phyloP scores from a whole-genome alignment of 331 rosid genomes.

The Arachis monticola region DNA sequence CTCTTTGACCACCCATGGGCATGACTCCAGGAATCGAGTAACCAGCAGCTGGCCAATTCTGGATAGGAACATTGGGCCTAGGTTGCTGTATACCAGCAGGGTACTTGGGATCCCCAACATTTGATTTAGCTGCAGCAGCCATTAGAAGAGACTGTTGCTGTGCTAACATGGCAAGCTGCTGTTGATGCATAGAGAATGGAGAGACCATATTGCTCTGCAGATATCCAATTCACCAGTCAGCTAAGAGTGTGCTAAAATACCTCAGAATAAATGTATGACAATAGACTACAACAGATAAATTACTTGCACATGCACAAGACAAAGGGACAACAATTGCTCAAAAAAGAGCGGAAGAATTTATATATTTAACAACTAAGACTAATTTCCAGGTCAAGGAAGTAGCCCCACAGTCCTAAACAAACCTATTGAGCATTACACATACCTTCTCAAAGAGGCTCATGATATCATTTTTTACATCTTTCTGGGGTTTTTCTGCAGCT shows the following conservation, averaged over 20 bases:
- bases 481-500: slow-evolving; percentile 66
- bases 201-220: slow-evolving; percentile 85
- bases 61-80: slow-evolving; percentile 56
- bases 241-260: slow-evolving; percentile 29
- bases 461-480: slow-evolving; percentile 88
- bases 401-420: slow-evolving; percentile 25
- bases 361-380: slow-evolving; percentile 25
- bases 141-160: slow-evolving; percentile 91
- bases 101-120: slow-evolving; percentile 53
- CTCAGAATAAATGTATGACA: background rate
- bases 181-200: slow-evolving; percentile 94
- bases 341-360: slow-evolving; percentile 26
- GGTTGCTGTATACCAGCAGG: slow-evolving; percentile 55
- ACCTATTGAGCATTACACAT: slow-evolving; percentile 27
- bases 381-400: slow-evolving; percentile 23
- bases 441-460: slow-evolving; percentile 99
- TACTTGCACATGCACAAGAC: slow-evolving; percentile 6
- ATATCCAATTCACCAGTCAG: slow-evolving; percentile 44
- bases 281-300: slow-evolving; percentile 17
- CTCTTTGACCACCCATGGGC: slow-evolving; percentile 64
- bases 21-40: slow-evolving; percentile 66
- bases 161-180: slow-evolving; percentile 90
- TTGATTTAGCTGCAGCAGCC: slow-evolving; percentile 87
- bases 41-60: slow-evolving; percentile 73
- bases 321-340: background rate